Evolutionary conservation across 1,139 yeast genomes (phyloP), one percentile per base, ranked within the genome.

Genomic region (Dujonia santamariae): DNA sequence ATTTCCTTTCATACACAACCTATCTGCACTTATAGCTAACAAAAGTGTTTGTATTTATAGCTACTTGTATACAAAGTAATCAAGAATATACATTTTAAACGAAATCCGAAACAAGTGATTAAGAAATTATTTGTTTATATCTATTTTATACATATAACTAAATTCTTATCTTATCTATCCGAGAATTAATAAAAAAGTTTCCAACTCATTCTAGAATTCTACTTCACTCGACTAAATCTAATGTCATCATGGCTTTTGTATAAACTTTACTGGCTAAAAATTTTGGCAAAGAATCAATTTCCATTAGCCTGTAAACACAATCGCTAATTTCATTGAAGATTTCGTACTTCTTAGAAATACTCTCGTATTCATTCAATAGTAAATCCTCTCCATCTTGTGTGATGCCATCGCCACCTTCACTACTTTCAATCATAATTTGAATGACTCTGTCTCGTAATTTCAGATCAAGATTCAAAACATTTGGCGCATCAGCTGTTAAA

Each of bases 221-320:
- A 11, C 11, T 11, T n/a, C 9, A 7, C 6, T n/a, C 9, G 19
- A 24, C 6, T 4, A 42, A 30, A 20, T 37, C 39, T n/a, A 48
- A 32, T 12, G 40, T 44, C 4, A 40, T 32, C 17, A 41, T 38
- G n/a, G 54, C 44, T 15, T 39, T 35, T 16, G 34, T 40, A 34
- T 50, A 57, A 22, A 54, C 39, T 14, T 51, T 50, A 30, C 67
- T 59, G 12, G 55, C 59, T 25, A 82, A 45, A 46, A 85, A 85
- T 53, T 84, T 84, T 2, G 85, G 85, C 32, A 82, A 64, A 9
- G 94, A 83, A 55, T 85, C 95, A 25, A 59, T 68, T 46, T 80
- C 84, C 85, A 86, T 79, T 54, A 85, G 59, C 28, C 64, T 61
- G 45, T 71, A 73, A 31, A 83, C 70, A 32, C 72, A 72, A n/a